Evolutionary conservation across 192 early-diverging fungal genomes (phyloP), one percentile per base, ranked within the genome.

Genomic region (Lobulomyces angularis): DNA sequence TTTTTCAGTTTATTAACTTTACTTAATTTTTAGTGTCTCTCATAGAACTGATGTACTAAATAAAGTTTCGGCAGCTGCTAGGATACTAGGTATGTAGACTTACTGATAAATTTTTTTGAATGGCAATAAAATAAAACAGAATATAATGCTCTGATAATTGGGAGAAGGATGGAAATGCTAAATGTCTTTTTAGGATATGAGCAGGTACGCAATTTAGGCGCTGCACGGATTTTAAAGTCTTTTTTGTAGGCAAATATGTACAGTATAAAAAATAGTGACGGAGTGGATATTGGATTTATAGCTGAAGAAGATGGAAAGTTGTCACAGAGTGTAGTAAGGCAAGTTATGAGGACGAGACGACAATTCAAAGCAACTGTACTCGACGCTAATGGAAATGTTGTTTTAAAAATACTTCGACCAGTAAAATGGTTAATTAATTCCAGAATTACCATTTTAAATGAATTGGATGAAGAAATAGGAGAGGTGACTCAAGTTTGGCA

Each of bases 401-500:
- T 84, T 8, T 61, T 88, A 34, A 74, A 63, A 50, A 45, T 68
- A 26, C 17, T 49, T 12, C 44, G 70, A 8, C 84, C 84, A 1
- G 77, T 85, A 58, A 77, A 80, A 7, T 73, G 72, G 35, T 78
- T 93, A 45, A 37, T 69, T 8, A 93, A 90, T 56, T 79, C 74
- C 30, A 55, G 55, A 0, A 80, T 93, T 24, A 72, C 67, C 45
- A 69, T 93, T 17, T 58, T 45, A 16, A 74, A 79, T 5, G 52
- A 58, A 4, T 51, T 81, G 9, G 77, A 76, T 25, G 52, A 62
- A 9, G 14, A 68, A 2, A 83, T 88, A 46, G 90, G 86, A 16
- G 80, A 84, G 51, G 84, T 88, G 17, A 80, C 87, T 29, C 85
- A 88, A 59, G 71, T 77, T 16, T 90, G 86, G 86, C 83, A 93